Evolutionary conservation across 2,329 filamentous ascomycete genomes (phyloP).

Genomic region (Laburnicola sp.): DNA sequence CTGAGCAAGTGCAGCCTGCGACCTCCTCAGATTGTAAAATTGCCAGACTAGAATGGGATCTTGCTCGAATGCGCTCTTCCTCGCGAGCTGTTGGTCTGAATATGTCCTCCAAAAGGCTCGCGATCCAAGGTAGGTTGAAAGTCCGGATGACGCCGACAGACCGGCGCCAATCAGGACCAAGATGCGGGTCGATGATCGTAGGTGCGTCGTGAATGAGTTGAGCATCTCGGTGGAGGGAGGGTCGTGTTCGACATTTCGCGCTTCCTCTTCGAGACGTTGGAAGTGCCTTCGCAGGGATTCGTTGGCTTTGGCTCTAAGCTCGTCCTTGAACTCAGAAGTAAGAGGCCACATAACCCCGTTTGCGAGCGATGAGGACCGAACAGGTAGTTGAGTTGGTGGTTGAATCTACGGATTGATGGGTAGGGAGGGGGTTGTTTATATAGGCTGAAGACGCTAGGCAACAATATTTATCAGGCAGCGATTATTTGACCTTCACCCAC

Average conservation of each 20-base stretch:
- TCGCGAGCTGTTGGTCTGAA: conserved; percentile 18
- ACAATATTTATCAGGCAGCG: no score
- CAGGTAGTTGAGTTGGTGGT: no score
- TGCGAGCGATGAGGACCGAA: no score
- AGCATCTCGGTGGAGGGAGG: background rate
- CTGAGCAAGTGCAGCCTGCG: background rate
- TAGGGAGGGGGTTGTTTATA: no score
- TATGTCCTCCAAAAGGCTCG: conserved; percentile 23
- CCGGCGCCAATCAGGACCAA: conserved; percentile 27
- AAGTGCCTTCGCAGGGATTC: conserved; percentile 2
- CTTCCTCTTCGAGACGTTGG: background rate
- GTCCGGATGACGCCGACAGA: conserved; percentile 28
- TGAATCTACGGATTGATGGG: no score
- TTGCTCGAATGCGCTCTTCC: conserved; percentile 17
- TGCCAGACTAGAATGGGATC: conserved; percentile 8
- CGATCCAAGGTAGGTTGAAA: conserved; percentile 27
- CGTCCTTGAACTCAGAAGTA: conserved; percentile 2
- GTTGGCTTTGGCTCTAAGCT: conserved; percentile 2
- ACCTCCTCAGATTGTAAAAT: conserved; percentile 4
- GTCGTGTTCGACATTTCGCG: background rate
- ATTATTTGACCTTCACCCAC: no score
- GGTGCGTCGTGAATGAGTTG: conserved; percentile 15
- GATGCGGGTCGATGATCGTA: conserved; percentile 21
- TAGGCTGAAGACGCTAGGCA: no score
- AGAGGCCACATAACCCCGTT: background rate